These are phyloP conservation scores for Arthrobotrys megalospora DNA, from an alignment of 2,329 filamentous ascomycete genomes.

Conservation along the genomic window DNA sequence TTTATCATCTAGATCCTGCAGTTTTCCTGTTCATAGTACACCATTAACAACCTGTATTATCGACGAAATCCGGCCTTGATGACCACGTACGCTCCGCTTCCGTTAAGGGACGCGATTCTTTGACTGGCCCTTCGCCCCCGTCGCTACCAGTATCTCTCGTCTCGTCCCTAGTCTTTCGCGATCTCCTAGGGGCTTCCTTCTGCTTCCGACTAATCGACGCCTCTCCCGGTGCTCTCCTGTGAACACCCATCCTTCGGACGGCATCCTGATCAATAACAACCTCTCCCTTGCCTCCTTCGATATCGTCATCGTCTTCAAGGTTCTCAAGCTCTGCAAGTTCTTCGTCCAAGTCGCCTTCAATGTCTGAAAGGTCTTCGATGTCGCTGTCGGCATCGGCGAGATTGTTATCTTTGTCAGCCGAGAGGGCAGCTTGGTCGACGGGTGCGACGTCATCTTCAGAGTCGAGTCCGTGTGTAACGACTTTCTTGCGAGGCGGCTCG, in stretches of 20 bases:
- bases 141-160: constrained; percentile 21
- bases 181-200: constrained; percentile 74
- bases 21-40: constrained; percentile 72
- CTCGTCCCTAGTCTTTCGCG: constrained; percentile 36
- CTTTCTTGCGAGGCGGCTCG: constrained; percentile 42
- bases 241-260: constrained; percentile 40
- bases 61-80: neutral
- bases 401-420: constrained; percentile 73
- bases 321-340: constrained; percentile 67
- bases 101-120: constrained; percentile 26
- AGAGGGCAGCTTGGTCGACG: constrained; percentile 65
- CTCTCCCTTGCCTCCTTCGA: constrained; percentile 29
- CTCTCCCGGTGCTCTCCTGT: constrained; percentile 67
- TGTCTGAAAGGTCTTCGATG: constrained; percentile 79
- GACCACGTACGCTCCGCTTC: constrained; percentile 38
- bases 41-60: neutral
- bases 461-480: constrained; percentile 36
- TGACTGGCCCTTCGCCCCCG: constrained; percentile 20
- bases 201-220: constrained; percentile 77
- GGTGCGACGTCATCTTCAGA: constrained; percentile 44
- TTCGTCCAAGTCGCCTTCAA: constrained; percentile 74
- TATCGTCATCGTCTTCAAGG: constrained; percentile 34
- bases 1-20: constrained; percentile 85
- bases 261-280: constrained; percentile 43
- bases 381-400: constrained; percentile 80